Evolutionary conservation across 306 rosid species (phyloP), one percentile per base, ranked within the genome.

Genomic region (Arachis stenosperma): DNA sequence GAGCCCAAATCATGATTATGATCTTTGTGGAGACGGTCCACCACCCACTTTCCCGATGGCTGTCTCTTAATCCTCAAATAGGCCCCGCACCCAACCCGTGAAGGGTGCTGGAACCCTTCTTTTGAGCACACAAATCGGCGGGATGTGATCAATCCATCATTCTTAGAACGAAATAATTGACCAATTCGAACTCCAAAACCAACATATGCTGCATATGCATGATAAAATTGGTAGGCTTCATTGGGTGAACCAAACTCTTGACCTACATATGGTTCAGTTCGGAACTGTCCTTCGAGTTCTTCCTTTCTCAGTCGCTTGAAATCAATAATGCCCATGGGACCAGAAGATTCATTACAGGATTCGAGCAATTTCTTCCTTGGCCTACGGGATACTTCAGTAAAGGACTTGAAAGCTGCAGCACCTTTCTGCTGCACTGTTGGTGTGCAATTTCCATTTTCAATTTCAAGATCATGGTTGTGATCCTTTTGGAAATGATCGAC

Each of bases 31-130:
- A 82, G 94, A 69, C 98, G 97, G 58, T 94, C 98, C 71, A 91
- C 96, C 8, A 80, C 84, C 98, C 98, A 94, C 75, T 83, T 82
- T 81, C 94, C 98, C 12, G 87, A 85, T 39, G 89, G 96, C 64
- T 86, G 91, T 74, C 88, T 86, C 87, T 94, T 91, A 70, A 94
- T 87, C 86, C 98, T 91, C 87, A 94, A 78, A 81, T 85, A 94
- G 56, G 96, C 92, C 69, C 86, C 93, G 84, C 98, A 94, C 60
- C 98, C 98, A 65, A 91, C 82, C 88, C 98, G 85, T 56, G 97
- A 91, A 65, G 97, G 98, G 78, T 91, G 97, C 76, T 89, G 98
- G 85, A 89, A 94, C 52, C 98, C 98, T 78, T 94, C 98, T 84
- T 86, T 91, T 39, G 97, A 86, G 82, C 98, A 94, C 82, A 94